These are phyloP conservation scores for Stevia rebaudiana DNA, from an alignment of 140 eudicot species.

Conservation along the genomic window DNA sequence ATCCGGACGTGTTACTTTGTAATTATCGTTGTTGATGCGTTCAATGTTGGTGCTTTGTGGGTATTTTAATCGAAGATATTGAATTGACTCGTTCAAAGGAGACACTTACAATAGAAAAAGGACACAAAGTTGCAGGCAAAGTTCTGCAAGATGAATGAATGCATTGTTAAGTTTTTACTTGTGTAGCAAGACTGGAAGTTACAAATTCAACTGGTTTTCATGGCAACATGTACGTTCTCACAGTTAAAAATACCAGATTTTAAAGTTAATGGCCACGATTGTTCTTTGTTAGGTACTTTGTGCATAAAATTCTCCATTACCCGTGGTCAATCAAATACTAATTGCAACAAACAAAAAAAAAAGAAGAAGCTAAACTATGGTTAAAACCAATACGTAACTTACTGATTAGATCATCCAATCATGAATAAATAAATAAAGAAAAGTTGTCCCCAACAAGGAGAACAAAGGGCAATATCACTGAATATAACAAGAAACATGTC, in stretches of 20 bases:
- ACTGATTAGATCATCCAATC: conserved; percentile 12
- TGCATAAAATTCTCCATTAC: neutral
- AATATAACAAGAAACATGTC: conserved; percentile 22
- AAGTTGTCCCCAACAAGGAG: conserved; percentile 14
- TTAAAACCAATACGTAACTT: neutral
- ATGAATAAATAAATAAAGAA: conserved; percentile 17
- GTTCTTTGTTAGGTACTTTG: neutral
- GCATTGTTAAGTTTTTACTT: neutral
- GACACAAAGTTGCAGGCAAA: conserved; percentile 21
- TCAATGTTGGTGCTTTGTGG: conserved; percentile 16
- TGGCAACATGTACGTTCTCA: too few species aligned
- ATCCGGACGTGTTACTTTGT: conserved; percentile 8
- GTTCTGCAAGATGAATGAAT: conserved; percentile 6
- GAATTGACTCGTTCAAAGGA: conserved; percentile 21
- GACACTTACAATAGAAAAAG: conserved; percentile 10
- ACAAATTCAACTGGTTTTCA: too few species aligned
- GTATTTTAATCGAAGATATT: conserved; percentile 18
- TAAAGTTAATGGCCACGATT: neutral
- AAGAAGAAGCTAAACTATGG: neutral
- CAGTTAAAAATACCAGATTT: too few species aligned
- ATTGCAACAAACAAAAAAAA: neutral
- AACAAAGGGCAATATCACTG: conserved; percentile 6
- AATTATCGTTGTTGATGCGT: conserved; percentile 30
- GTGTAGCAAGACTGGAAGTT: conserved; percentile 1
- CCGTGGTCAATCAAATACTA: too few species aligned